These are phyloP conservation scores for Fusarium keratoplasticum DNA, from an alignment of 2,329 filamentous ascomycete species.

Conservation along the genomic window DNA sequence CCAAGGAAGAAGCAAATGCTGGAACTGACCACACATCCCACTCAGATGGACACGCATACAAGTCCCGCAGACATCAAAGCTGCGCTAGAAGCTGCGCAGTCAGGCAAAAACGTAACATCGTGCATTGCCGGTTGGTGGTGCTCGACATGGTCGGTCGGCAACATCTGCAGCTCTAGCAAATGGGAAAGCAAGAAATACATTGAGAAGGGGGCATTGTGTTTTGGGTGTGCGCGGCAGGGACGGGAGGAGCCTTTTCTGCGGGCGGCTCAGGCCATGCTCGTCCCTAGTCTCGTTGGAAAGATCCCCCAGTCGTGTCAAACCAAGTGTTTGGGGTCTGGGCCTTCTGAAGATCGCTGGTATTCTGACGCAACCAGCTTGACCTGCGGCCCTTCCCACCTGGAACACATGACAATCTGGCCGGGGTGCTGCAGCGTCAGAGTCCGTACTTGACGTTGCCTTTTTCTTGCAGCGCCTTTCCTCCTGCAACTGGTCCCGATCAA, in stretches of 20 bases:
- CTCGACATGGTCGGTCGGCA: constrained; percentile 22
- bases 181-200: constrained; percentile 11
- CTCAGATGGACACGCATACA: constrained; percentile 16
- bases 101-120: constrained; percentile 38
- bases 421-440: neutral
- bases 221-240: constrained; percentile 45
- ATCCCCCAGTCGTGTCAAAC: constrained; percentile 18
- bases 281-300: constrained; percentile 23
- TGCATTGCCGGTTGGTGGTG: constrained; percentile 27
- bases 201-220: constrained; percentile 18
- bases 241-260: constrained; percentile 51
- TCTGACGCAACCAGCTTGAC: constrained; percentile 22
- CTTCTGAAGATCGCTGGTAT: constrained; percentile 18
- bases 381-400: constrained; percentile 11
- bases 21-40: constrained; percentile 10
- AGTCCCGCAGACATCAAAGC: constrained; percentile 16
- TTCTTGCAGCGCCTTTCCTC: constrained; percentile 4
- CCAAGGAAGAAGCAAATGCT: neutral
- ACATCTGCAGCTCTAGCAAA: constrained; percentile 19
- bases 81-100: constrained; percentile 24
- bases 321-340: constrained; percentile 14
- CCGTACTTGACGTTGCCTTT: neutral
- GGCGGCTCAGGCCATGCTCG: constrained; percentile 39
- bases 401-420: constrained; percentile 8
- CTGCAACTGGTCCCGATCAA: neutral